Conservation (phyloP, 306 rosid species). For the Rosa rugosa region DNA sequence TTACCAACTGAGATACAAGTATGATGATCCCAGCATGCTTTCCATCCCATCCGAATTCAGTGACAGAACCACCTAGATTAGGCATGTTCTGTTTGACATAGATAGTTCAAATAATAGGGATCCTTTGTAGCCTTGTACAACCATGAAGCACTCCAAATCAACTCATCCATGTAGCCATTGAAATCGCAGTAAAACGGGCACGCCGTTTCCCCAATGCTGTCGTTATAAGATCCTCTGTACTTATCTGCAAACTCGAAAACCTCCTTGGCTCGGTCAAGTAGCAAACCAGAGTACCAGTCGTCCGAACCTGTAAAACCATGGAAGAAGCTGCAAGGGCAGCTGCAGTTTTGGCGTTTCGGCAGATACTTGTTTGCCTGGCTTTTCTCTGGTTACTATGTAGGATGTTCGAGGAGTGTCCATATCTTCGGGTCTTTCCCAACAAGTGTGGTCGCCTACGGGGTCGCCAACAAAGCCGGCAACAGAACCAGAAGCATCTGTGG, state of each 20-base stretch:
- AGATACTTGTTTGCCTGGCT: background rate
- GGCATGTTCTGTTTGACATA: background rate
- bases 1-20: background rate
- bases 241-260: background rate
- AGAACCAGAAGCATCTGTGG: background rate
- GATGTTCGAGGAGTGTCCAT: background rate
- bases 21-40: background rate
- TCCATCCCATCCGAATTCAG: constrained; percentile 8
- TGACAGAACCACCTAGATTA: background rate
- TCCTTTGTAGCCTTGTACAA: background rate
- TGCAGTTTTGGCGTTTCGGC: background rate
- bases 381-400: background rate
- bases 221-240: background rate
- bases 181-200: constrained; percentile 1
- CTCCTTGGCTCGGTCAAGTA: background rate
- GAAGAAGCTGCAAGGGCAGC: constrained; percentile 5
- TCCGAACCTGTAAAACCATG: background rate
- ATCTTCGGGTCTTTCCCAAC: constrained; percentile 1
- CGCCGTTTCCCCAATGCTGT: background rate
- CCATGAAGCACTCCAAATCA: background rate
- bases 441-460: background rate
- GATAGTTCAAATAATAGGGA: background rate
- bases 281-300: background rate
- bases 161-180: constrained; percentile 8
- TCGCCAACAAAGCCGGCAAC: background rate